Evolutionary conservation across 1,284 basidiomycete species (phyloP).

Genomic region (Malassezia slooffiae): DNA sequence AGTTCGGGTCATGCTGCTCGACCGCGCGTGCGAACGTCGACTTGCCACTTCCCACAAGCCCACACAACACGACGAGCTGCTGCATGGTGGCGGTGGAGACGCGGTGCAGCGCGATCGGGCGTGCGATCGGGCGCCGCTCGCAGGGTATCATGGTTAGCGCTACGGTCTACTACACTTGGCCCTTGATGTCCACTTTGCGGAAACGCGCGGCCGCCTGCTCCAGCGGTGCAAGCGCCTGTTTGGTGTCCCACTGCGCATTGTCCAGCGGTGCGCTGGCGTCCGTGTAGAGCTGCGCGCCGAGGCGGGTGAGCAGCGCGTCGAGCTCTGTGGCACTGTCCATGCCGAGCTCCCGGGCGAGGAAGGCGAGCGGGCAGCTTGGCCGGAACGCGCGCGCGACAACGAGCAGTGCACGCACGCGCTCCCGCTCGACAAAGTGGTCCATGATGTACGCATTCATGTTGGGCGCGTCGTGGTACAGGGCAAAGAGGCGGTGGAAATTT

Average conservation of each 20-base stretch:
- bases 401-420: slow-evolving; percentile 73
- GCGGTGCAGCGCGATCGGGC: not conserved
- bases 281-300: slow-evolving; percentile 61
- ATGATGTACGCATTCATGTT: slow-evolving; percentile 99
- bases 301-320: slow-evolving; percentile 61
- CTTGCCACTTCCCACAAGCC: slow-evolving; percentile 18
- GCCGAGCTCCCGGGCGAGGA: slow-evolving; percentile 68
- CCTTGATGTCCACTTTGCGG: slow-evolving; percentile 48
- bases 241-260: slow-evolving; percentile 50
- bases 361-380: slow-evolving; percentile 57
- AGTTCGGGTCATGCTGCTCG: slow-evolving; percentile 1
- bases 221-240: slow-evolving; percentile 48
- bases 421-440: slow-evolving; percentile 93
- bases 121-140: not conserved
- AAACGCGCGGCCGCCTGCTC: slow-evolving; percentile 48
- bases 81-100: not conserved
- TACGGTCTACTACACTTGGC: slow-evolving; percentile 8
- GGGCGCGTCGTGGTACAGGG: slow-evolving; percentile 69
- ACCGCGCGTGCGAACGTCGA: slow-evolving; percentile 17
- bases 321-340: slow-evolving; percentile 63
- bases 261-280: slow-evolving; percentile 22
- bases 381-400: slow-evolving; percentile 58
- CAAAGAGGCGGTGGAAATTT: slow-evolving; percentile 87
- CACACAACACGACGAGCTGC: slow-evolving; percentile 12
- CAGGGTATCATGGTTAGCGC: not conserved